Base-by-base conservation (phyloP, 768 basidiomycete species). In the Agrocybe chaxingu region DNA sequence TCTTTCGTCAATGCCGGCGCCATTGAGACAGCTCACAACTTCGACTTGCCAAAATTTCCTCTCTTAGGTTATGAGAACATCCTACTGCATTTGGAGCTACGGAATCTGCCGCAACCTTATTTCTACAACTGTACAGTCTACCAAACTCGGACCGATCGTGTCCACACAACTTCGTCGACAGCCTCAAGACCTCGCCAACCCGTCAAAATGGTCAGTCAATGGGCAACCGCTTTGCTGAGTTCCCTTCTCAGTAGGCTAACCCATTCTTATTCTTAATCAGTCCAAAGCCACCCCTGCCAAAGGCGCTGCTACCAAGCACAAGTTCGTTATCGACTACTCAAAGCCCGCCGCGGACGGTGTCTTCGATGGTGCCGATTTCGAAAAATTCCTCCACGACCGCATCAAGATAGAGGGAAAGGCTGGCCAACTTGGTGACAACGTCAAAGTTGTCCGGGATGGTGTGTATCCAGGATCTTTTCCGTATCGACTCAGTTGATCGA, bases 381-480 rank as follows among this genome's bases (percentile, higher is more conserved):
- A 81, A 70, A 98, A 97, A 70, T 97, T 85, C 77, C 79, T 96
- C 45, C 90, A 93, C 63, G 93, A 95, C 73, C 88, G 89, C 61
- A 90, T 92, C 64, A 95, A 96, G 78, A 86, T 96, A 57, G 91
- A 92, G 50, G 89, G 89, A 41, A 94, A 94, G 78, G 78, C 87
- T 45, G 94, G 93, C 36, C 87, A 95, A 64, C 87, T 97, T 52
- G 92, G 90, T 38, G 96, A 98, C 45, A 85, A 75, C 59, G 79
- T 99, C 66, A 88, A 90, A 70, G 85, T 98, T 66, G 70, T 76
- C 59, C 87, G 92, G 52, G 91, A 96, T 73, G 89, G 93, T 94
- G 51, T 49, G 81, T 76, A 12, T 47, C 8, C 33, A 8, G 46
- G n/a, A 1, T 3, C 37, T 8, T 19, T n/a, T 4, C 13, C 16